Evolutionary conservation across 1,284 basidiomycete species (phyloP), one percentile per base, ranked within the genome.

Genomic region (Meira nashicola): DNA sequence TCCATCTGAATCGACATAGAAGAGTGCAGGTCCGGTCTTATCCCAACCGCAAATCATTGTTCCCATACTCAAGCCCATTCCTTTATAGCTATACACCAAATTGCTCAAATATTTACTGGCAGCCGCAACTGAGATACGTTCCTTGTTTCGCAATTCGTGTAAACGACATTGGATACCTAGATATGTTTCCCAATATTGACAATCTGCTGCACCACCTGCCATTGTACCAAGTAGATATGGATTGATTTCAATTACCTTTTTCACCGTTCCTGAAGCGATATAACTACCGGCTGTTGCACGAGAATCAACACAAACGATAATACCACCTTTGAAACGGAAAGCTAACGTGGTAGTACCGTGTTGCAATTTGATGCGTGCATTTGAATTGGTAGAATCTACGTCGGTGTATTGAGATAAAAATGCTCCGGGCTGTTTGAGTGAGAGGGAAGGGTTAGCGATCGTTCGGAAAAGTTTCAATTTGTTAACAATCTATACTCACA

Each of bases 11-110:
- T 99, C 95, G 58, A 99, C 95, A 79, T 98, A 98, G 82, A 93
- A 98, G 39, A 99, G 83, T 12, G 90, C 86, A n/a, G 94, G 94
- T 0, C 95, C 94, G 10, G 94, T 96, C 84, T 97, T 98, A 82
- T 99, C 95, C 93, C 94, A 98, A 28, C 95, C 95, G 74, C 93
- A 97, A 67, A 98, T 95, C 95, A 98, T 98, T 1, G 95, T 98
- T 59, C 95, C 95, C 94, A 99, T 98, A 78, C 91, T 94, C 62
- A 99, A 81, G 4, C 95, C 95, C 93, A 95, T 97, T 12, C 95
- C 95, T 81, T 98, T 98, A 84, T 98, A 99, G 60, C 87, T 85
- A 80, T 97, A 99, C 7, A 98, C 92, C 56, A 98, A 86, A 77
- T 99, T 98, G 80, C 89, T 89, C 58, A 99, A 84, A 79, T 93